Percentiles rank a stretch among this genome's conserved stretches.
These are phyloP conservation scores for Dichotomopilus funicola DNA, from an alignment of 2,329 filamentous ascomycete species.

Conservation along the genomic window DNA sequence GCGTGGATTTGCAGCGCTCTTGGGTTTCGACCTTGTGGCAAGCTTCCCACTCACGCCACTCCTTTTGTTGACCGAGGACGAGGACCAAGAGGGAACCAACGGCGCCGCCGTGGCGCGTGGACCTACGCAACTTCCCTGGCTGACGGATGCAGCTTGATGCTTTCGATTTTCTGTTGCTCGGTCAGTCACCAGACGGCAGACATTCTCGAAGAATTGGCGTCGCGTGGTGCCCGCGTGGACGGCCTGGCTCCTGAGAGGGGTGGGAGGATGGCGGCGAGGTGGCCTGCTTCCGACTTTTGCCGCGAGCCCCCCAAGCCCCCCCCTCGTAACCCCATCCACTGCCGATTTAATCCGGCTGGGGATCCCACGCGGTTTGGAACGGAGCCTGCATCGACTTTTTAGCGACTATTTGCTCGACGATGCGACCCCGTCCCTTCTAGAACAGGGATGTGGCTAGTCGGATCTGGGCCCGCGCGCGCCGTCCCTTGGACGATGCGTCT, in stretches of 20 bases:
- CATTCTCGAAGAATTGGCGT: not conserved
- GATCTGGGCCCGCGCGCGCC: too few species aligned
- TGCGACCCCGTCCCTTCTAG: not conserved
- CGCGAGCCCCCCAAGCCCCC: not conserved
- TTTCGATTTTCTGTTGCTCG: too few species aligned
- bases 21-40: not conserved
- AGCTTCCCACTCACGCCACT: not conserved
- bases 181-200: too few species aligned
- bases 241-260: not conserved
- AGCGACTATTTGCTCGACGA: not conserved
- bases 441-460: too few species aligned
- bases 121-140: not conserved
- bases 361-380: not conserved
- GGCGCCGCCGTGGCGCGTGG: not conserved
- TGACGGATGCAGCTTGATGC: not conserved
- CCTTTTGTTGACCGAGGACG: conserved; percentile 7
- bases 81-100: not conserved
- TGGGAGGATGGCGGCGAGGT: not conserved
- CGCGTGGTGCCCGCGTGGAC: conserved; percentile 2
- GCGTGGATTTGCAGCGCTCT: not conserved
- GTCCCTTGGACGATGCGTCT: too few species aligned
- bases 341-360: too few species aligned
- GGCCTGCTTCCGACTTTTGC: not conserved
- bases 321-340: too few species aligned
- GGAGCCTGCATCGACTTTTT: too few species aligned